These are phyloP conservation scores for Chlamydomonas incerta DNA, from an alignment of 139 green algal species.

Conservation along the genomic window DNA sequence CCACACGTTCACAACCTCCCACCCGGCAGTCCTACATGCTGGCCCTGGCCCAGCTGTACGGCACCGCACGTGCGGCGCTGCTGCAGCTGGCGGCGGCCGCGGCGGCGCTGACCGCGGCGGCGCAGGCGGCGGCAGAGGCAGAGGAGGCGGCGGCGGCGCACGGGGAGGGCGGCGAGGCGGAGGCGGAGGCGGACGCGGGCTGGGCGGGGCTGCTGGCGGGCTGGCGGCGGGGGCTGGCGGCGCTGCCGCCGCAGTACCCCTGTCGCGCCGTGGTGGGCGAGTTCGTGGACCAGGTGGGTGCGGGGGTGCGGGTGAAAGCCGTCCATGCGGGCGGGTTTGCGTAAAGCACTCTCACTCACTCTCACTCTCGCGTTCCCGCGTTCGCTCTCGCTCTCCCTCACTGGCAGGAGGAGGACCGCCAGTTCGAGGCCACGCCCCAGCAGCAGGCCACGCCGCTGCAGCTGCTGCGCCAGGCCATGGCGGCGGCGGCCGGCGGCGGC, in stretches of 20 bases:
- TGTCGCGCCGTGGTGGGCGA: conserved; percentile 12
- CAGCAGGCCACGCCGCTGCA: conserved; percentile 41
- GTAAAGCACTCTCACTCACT: too few species aligned
- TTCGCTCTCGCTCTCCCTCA: neutral
- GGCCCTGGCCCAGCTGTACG: conserved; percentile 37
- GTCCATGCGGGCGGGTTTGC: too few species aligned
- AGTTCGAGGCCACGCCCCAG: conserved; percentile 33
- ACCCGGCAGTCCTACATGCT: conserved; percentile 18
- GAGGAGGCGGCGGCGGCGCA: neutral
- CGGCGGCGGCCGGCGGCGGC: neutral
- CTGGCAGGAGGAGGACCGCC: conserved; percentile 34
- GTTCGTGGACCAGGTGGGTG: conserved; percentile 38
- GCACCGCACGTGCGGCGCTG: conserved; percentile 4
- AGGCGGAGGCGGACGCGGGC: neutral
- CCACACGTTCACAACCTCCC: neutral
- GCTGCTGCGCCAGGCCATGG: conserved; percentile 31
- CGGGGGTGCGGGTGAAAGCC: too few species aligned
- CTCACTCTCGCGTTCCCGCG: too few species aligned
- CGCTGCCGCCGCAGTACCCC: conserved; percentile 3
- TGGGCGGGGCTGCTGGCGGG: neutral
- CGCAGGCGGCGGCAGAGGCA: neutral
- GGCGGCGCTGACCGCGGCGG: neutral
- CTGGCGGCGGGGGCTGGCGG: neutral
- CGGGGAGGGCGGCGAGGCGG: neutral
- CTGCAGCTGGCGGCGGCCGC: neutral